These are phyloP conservation scores for Fusarium fujikuroi DNA, from an alignment of 2,329 filamentous ascomycete species.

Conservation along the genomic window DNA sequence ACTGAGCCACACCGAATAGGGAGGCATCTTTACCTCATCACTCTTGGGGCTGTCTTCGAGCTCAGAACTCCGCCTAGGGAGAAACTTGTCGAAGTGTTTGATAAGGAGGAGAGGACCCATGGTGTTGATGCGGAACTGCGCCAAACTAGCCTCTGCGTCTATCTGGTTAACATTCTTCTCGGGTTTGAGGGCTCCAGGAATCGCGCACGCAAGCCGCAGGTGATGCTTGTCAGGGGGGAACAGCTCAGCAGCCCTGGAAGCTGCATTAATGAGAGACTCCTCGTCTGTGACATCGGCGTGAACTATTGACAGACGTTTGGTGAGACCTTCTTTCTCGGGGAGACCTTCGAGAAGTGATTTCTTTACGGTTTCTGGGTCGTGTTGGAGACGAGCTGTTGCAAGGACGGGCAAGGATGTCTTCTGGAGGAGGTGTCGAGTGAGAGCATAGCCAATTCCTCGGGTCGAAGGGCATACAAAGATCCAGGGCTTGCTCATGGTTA, in stretches of 20 bases:
- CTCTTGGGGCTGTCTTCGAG: slow-evolving; percentile 42
- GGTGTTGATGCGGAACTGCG: slow-evolving; percentile 78
- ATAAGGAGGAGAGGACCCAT: slow-evolving; percentile 79
- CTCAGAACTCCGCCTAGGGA: slow-evolving; percentile 68
- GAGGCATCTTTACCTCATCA: slow-evolving; percentile 53
- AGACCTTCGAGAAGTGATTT: slow-evolving; percentile 48
- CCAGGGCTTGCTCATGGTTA: slow-evolving; percentile 60
- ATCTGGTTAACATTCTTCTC: slow-evolving; percentile 78
- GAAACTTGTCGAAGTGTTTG: slow-evolving; percentile 77
- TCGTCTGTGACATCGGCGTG: slow-evolving; percentile 67
- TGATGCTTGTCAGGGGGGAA: slow-evolving; percentile 65
- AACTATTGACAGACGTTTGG: slow-evolving; percentile 54
- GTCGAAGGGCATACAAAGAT: slow-evolving; percentile 60
- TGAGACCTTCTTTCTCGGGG: slow-evolving; percentile 29
- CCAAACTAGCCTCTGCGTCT: slow-evolving; percentile 67
- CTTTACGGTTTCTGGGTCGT: slow-evolving; percentile 51
- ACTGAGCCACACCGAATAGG: slow-evolving; percentile 73
- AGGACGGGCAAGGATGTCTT: slow-evolving; percentile 61
- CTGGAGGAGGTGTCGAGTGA: slow-evolving; percentile 60
- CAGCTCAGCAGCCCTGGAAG: slow-evolving; percentile 58
- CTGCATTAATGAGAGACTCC: slow-evolving; percentile 67
- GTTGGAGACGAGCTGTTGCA: slow-evolving; percentile 52
- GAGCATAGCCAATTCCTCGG: slow-evolving; percentile 60
- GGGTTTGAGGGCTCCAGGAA: slow-evolving; percentile 77
- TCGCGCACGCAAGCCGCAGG: slow-evolving; percentile 74